Evolutionary conservation across 2,329 filamentous ascomycete genomes (phyloP).

Genomic region (Ophiostoma ulmi): DNA sequence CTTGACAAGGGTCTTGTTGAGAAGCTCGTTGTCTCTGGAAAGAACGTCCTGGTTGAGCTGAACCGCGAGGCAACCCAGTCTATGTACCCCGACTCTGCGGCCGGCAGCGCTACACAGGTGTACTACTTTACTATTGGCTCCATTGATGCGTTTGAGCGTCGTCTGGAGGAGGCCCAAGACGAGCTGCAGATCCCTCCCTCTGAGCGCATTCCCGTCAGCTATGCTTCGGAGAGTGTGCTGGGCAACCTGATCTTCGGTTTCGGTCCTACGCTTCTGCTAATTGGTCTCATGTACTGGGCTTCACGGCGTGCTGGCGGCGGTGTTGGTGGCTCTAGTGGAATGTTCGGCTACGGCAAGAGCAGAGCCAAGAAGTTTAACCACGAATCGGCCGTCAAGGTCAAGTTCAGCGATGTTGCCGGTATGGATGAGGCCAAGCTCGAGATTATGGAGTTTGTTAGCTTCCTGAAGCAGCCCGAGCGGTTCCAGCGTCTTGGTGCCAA

Average conservation of each 20-base stretch:
- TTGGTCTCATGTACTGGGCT: constrained; percentile 76
- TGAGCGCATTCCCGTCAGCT: constrained; percentile 92
- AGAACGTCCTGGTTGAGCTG: constrained; percentile 68
- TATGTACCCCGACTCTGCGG: constrained; percentile 71
- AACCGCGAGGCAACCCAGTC: constrained; percentile 67
- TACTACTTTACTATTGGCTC: constrained; percentile 97
- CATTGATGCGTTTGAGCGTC: constrained; percentile 84
- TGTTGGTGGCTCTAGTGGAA: constrained; percentile 63
- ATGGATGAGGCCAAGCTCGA: constrained; percentile 98
- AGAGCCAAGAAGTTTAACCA: constrained; percentile 97
- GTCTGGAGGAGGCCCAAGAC: constrained; percentile 79
- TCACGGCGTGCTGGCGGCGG: constrained; percentile 63
- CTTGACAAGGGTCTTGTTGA: constrained; percentile 94
- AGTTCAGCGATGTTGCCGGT: constrained; percentile 92
- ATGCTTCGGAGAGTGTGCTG: constrained; percentile 70
- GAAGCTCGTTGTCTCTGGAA: constrained; percentile 77
- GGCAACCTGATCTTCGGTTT: constrained; percentile 69
- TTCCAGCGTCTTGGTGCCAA: constrained; percentile 95
- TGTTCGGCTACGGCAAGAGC: constrained; percentile 95
- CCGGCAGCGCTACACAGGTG: constrained; percentile 62
- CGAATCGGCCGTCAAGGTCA: constrained; percentile 92
- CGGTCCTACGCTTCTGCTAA: constrained; percentile 78
- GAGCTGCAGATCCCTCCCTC: constrained; percentile 77
- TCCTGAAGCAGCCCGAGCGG: constrained; percentile 85
- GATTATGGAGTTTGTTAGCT: constrained; percentile 99